These are phyloP conservation scores for Penicillium thymicola DNA, from an alignment of 2,329 filamentous ascomycete genomes.

Conservation along the genomic window DNA sequence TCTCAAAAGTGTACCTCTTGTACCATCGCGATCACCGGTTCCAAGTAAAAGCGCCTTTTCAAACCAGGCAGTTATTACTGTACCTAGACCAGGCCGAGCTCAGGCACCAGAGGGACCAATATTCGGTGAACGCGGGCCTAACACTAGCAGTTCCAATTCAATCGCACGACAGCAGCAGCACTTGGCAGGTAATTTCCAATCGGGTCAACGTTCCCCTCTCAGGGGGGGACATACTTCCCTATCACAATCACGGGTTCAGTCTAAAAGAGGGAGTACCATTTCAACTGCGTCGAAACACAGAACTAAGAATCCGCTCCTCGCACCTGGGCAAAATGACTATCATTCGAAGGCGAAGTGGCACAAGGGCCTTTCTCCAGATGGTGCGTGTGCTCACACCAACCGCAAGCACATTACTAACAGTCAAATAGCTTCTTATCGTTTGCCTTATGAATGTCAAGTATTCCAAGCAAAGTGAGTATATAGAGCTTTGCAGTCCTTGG, in stretches of 20 bases:
- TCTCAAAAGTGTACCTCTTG: not conserved
- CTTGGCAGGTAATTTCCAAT: not conserved
- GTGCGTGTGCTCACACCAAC: not conserved
- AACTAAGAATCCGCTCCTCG: too few species aligned
- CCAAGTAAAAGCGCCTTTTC: not conserved
- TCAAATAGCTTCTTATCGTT: not conserved
- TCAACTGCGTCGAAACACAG: not conserved
- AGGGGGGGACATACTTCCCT: not conserved
- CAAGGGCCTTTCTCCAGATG: not conserved
- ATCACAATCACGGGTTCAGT: not conserved
- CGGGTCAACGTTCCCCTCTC: not conserved
- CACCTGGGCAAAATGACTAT: not conserved
- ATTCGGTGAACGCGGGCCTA: not conserved
- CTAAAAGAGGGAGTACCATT: not conserved
- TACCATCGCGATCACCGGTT: not conserved
- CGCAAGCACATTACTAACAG: not conserved
- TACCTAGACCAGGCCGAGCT: not conserved
- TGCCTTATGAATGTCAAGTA: not conserved
- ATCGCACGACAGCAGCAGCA: not conserved
- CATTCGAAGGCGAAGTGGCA: conserved; percentile 2
- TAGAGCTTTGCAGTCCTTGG: not conserved
- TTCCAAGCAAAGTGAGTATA: not conserved
- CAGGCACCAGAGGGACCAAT: not conserved
- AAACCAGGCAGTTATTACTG: not conserved
- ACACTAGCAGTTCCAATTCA: not conserved